These are phyloP conservation scores for Phytopythium kandeliae DNA, from an alignment of 352 stramenopile species.

Conservation along the genomic window DNA sequence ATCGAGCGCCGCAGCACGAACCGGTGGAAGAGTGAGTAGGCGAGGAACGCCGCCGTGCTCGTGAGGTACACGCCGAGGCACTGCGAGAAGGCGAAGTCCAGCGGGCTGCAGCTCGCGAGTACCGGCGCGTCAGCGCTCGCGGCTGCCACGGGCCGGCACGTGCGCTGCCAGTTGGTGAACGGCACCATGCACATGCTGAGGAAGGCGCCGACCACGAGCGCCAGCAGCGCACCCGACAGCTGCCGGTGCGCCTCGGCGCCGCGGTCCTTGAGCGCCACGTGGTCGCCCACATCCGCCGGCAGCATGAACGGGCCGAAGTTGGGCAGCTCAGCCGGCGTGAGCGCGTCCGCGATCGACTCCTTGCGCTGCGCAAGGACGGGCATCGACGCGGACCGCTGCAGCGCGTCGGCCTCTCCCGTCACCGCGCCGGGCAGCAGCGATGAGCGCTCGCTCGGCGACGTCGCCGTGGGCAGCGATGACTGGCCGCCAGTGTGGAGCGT, in stretches of 20 bases:
- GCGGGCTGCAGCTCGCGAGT: conserved; percentile 63
- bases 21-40: conserved; percentile 74
- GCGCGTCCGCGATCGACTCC: conserved; percentile 44
- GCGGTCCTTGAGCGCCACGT: conserved; percentile 44
- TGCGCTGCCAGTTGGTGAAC: conserved; percentile 70
- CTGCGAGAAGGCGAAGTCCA: conserved; percentile 83
- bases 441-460: conserved; percentile 20
- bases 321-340: conserved; percentile 68
- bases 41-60: conserved; percentile 65
- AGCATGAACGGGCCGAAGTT: conserved; percentile 84
- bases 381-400: conserved; percentile 9
- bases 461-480: conserved; percentile 8
- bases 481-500: conserved; percentile 30
- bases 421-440: conserved; percentile 22
- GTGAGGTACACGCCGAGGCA: conserved; percentile 78
- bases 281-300: conserved; percentile 49
- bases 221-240: conserved; percentile 51
- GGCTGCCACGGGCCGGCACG: conserved; percentile 31
- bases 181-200: conserved; percentile 73
- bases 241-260: conserved; percentile 52
- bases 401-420: not conserved
- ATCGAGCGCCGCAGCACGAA: conserved; percentile 72
- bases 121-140: conserved; percentile 16
- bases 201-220: conserved; percentile 61
- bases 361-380: conserved; percentile 7